Evolutionary conservation across 1,284 basidiomycete genomes (phyloP).

Genomic region (Xanthoconium separans): DNA sequence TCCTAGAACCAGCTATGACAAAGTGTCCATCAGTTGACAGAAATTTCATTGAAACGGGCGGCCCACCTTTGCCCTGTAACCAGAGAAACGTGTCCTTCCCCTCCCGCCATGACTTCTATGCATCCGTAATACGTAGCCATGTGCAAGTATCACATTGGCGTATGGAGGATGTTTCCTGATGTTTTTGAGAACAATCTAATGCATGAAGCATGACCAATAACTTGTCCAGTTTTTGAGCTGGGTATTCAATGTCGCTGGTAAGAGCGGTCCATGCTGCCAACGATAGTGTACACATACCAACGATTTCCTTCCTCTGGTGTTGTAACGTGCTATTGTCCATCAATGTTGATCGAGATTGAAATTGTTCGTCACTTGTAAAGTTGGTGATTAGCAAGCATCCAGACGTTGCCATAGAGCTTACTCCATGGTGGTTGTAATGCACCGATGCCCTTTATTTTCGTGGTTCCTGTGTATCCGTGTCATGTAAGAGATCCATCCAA

Average conservation of each 20-base stretch:
- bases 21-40: neutral
- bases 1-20: constrained; percentile 1
- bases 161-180: neutral
- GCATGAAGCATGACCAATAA: neutral
- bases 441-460: neutral
- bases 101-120: neutral
- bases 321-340: too few species aligned
- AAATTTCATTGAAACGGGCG: neutral
- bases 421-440: too few species aligned
- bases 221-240: neutral
- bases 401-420: too few species aligned
- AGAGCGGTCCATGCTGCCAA: neutral
- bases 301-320: neutral
- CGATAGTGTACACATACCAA: neutral
- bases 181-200: neutral
- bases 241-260: neutral
- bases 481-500: neutral
- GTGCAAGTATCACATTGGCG: constrained; percentile 2
- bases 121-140: neutral
- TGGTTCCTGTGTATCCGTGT: neutral
- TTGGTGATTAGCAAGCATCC: too few species aligned
- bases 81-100: constrained; percentile 1
- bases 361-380: too few species aligned
- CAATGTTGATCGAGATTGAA: too few species aligned
- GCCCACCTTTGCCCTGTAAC: constrained; percentile 7